phyloP scores from a whole-genome alignment of 306 rosid genomes.

The Cicer bijugum region DNA sequence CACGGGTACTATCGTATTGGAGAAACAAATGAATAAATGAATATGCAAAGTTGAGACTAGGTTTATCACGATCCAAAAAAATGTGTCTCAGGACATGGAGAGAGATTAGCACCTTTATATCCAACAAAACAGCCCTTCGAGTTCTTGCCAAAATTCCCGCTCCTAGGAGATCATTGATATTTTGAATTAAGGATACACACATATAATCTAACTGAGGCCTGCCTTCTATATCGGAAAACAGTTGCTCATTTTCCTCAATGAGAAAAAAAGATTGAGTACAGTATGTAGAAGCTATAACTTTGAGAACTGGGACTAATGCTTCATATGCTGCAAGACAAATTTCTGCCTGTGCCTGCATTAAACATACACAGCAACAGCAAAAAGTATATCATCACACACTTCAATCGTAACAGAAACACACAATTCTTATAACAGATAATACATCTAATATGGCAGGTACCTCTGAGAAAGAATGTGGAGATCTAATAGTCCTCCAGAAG shows the following conservation, averaged over 20 bases:
- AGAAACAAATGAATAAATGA: conserved; percentile 10
- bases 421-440: conserved; percentile 33
- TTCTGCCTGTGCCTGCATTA: conserved; percentile 76
- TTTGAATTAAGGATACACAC: conserved; percentile 64
- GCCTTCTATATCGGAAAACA: conserved; percentile 50
- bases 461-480: conserved; percentile 70
- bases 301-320: conserved; percentile 70
- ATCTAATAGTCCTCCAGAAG: conserved; percentile 67
- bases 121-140: conserved; percentile 86
- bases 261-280: conserved; percentile 51
- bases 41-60: conserved; percentile 12
- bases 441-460: conserved; percentile 49
- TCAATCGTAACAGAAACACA: conserved; percentile 36
- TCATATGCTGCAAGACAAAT: conserved; percentile 85
- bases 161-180: conserved; percentile 65
- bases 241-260: conserved; percentile 49
- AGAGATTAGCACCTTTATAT: conserved; percentile 69
- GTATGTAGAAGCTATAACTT: conserved; percentile 59
- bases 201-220: conserved; percentile 64
- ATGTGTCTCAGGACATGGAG: conserved; percentile 5
- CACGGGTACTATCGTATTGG: conserved; percentile 33
- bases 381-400: conserved; percentile 38
- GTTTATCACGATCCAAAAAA: conserved; percentile 10
- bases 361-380: conserved; percentile 42
- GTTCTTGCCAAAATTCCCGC: conserved; percentile 76